Base-by-base conservation (phyloP, 768 basidiomycete genomes). In the Hysterangium stoloniferum region DNA sequence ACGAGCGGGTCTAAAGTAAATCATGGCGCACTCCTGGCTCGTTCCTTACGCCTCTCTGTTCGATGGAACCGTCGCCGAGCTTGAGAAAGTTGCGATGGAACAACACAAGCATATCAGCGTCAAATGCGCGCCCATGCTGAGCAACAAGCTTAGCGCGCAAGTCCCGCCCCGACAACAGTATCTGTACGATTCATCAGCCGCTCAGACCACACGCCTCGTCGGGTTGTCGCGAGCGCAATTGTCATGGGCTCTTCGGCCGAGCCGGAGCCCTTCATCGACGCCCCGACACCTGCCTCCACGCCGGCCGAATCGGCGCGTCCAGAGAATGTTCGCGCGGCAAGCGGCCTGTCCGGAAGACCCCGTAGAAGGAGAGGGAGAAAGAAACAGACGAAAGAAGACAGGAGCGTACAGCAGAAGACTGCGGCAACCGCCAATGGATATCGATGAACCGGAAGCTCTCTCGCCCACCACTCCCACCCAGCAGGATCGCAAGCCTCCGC, bases 401-500 rank as follows among this genome's bases (percentile, higher is more conserved):
- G 33, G 27, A 17, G 41, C 31, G 9, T 42, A 51, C 25, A 22
- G 49, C n/a, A n/a, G n/a, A n/a, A n/a, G n/a, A n/a, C n/a, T n/a
- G n/a, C n/a, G n/a, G n/a, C n/a, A n/a, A n/a, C n/a, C n/a, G n/a
- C n/a, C n/a, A n/a, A n/a, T n/a, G 13, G 92, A 98, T 66, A 98
- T 96, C 8, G 89, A 98, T 41, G 96, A 98, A 65, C 86, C 97
- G 52, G 96, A 99, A 66, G n/a, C n/a, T n/a, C n/a, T n/a, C n/a
- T n/a, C n/a, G n/a, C n/a, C n/a, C 97, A 97, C 59, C 86, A 85
- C 52, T 82, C 82, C 2, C 59, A 58, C 55, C 33, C 32, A 20
- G 50, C 43, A 17, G 62, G 62, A 11, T 59, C 41, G 8, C 45
- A 34, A 37, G 17, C 17, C 46, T 28, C 56, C 38, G 48, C 41